Conservation (phyloP, 2,329 filamentous ascomycete species). For the Dothideomycetidae sp. region DNA sequence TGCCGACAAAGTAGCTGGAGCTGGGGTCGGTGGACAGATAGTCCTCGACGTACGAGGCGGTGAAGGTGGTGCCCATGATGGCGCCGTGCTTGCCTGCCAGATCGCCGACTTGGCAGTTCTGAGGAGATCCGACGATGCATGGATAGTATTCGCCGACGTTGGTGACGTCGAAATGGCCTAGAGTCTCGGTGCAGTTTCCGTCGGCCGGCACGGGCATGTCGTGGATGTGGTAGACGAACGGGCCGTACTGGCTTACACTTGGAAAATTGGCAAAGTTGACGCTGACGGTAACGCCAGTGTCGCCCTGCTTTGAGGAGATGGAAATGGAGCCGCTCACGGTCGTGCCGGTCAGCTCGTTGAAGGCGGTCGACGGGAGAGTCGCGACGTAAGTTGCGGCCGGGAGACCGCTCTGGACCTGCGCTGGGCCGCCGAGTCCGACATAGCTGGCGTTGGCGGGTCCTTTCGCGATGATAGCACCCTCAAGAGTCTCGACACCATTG, state of each 20-base stretch:
- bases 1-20: conserved; percentile 40
- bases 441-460: conserved; percentile 8
- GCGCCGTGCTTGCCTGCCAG: conserved; percentile 59
- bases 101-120: conserved; percentile 63
- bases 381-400: conserved; percentile 10
- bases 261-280: conserved; percentile 12
- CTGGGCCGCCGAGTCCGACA: conserved; percentile 4
- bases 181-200: conserved; percentile 57
- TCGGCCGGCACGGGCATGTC: conserved; percentile 46
- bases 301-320: conserved; percentile 1
- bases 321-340: conserved; percentile 10
- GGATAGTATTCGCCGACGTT: conserved; percentile 45
- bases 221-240: conserved; percentile 54
- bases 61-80: conserved; percentile 27
- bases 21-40: conserved; percentile 42
- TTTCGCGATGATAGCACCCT: conserved; percentile 13
- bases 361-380: conserved; percentile 8
- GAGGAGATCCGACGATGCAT: conserved; percentile 44
- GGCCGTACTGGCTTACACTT: conserved; percentile 8
- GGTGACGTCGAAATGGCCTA: conserved; percentile 58
- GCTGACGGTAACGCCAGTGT: conserved; percentile 9
- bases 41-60: conserved; percentile 38
- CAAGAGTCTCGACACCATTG: conserved; percentile 12
- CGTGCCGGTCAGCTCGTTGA: conserved; percentile 12
- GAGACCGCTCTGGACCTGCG: conserved; percentile 7